Evolutionary conservation across 2,329 filamentous ascomycete genomes (phyloP).

Genomic region (Onygenales sp.): DNA sequence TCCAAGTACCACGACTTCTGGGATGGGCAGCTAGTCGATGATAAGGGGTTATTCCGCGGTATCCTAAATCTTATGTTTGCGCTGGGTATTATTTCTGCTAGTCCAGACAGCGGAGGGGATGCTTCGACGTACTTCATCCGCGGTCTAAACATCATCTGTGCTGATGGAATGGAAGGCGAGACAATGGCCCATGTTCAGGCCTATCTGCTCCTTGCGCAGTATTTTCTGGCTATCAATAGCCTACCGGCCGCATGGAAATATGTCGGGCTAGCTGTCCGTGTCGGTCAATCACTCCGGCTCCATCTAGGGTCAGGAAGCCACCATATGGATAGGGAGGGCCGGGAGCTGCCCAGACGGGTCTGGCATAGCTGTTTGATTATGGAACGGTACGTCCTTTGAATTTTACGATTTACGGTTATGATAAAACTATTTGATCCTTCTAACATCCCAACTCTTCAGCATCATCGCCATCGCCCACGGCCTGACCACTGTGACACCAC

Average conservation of each 20-base stretch:
- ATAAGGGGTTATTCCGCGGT: slow-evolving; percentile 10
- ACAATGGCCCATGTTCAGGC: slow-evolving; percentile 13
- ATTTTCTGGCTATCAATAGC: slow-evolving; percentile 15
- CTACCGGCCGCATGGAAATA: slow-evolving; percentile 15
- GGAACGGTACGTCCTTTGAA: slow-evolving; percentile 9
- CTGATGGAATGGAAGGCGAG: slow-evolving; percentile 8
- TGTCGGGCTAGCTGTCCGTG: slow-evolving; percentile 15
- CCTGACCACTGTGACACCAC: slow-evolving; percentile 10
- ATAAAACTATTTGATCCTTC: no score
- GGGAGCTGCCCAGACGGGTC: slow-evolving; percentile 15
- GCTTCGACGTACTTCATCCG: slow-evolving; percentile 11
- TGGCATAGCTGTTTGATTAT: slow-evolving; percentile 19
- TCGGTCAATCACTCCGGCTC: slow-evolving; percentile 13
- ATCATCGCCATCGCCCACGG: slow-evolving; percentile 16
- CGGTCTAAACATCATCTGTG: slow-evolving; percentile 12
- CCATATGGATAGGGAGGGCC: slow-evolving; percentile 9
- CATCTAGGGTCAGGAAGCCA: slow-evolving; percentile 13
- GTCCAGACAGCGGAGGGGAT: slow-evolving; percentile 5
- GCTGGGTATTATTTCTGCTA: slow-evolving; percentile 10
- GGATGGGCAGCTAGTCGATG: not conserved
- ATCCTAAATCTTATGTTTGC: slow-evolving; percentile 15
- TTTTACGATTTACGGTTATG: not conserved
- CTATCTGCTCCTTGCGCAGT: slow-evolving; percentile 16
- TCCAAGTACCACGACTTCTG: slow-evolving; percentile 8
- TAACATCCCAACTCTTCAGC: not conserved